Percentiles rank a stretch among this genome's conserved stretches.
Conservation (phyloP, 106 monocot species). For the Hemerocallis citrina region DNA sequence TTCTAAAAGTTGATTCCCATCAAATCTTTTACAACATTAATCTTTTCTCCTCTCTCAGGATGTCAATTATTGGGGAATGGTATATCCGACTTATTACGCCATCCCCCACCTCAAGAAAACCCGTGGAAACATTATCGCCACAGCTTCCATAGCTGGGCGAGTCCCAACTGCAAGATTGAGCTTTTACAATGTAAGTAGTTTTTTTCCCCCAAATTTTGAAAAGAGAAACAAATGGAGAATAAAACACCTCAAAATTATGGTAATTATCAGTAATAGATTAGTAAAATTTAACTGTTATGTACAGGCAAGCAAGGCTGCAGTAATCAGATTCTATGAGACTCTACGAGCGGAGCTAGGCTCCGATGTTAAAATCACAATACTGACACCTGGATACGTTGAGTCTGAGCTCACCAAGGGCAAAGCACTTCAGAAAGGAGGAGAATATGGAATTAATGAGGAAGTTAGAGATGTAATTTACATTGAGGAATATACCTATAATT, state of each 20-base stretch:
- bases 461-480: constrained; percentile 59
- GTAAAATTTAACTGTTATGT: background rate
- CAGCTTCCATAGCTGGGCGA: constrained; percentile 40
- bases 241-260: background rate
- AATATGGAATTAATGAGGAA: constrained; percentile 32
- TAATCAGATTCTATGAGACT: constrained; percentile 77
- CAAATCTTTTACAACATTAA: background rate
- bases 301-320: constrained; percentile 83
- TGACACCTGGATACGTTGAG: constrained; percentile 55
- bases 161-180: constrained; percentile 59
- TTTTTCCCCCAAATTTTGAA: no score
- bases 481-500: background rate
- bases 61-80: constrained; percentile 79
- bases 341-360: constrained; percentile 51
- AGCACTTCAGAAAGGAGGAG: constrained; percentile 42
- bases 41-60: constrained; percentile 37
- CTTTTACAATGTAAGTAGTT: constrained; percentile 69
- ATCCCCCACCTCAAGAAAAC: constrained; percentile 63
- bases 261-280: background rate
- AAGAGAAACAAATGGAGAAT: no score
- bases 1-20: background rate
- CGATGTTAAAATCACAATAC: constrained; percentile 51
- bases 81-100: constrained; percentile 75
- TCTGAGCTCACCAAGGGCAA: constrained; percentile 77
- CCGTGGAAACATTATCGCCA: constrained; percentile 51